Percentiles rank a stretch among this genome's conserved stretches.
Evolutionary conservation across 2,329 filamentous ascomycete genomes (phyloP).

Genomic region (Hymenoscyphus scutula): DNA sequence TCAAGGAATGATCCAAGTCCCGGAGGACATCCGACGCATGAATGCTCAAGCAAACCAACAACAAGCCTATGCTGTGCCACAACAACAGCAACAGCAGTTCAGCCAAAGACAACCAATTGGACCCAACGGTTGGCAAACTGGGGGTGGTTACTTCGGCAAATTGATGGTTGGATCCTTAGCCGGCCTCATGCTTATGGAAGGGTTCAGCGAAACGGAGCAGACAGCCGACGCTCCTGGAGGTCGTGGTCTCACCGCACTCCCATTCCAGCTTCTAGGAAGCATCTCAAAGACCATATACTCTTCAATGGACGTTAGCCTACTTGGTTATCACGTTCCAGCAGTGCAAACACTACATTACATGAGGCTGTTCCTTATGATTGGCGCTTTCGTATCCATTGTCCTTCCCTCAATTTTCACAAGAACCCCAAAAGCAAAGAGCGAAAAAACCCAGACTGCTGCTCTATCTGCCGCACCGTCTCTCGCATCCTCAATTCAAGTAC

Average conservation of each 20-base stretch:
- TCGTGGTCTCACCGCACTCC: conserved; percentile 64
- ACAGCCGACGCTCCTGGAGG: conserved; percentile 62
- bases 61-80: conserved; percentile 36
- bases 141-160: conserved; percentile 63
- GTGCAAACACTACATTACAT: conserved; percentile 49
- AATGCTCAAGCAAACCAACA: conserved; percentile 33
- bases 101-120: conserved; percentile 53
- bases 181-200: conserved; percentile 88
- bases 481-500: conserved; percentile 79
- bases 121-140: conserved; percentile 54
- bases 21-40: conserved; percentile 55
- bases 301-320: conserved; percentile 45
- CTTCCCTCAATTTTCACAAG: conserved; percentile 51
- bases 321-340: conserved; percentile 51
- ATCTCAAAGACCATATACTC: conserved; percentile 45
- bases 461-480: conserved; percentile 63
- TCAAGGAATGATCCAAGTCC: conserved; percentile 63
- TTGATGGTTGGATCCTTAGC: conserved; percentile 92
- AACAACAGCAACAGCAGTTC: conserved; percentile 46
- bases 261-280: conserved; percentile 54
- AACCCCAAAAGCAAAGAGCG: conserved; percentile 48
- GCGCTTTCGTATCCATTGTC: conserved; percentile 54
- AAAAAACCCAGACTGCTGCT: conserved; percentile 46
- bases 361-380: conserved; percentile 52
- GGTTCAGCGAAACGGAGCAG: conserved; percentile 62